A percentile compares a stretch with the other conserved stretches of the same genome.
These are phyloP conservation scores for Nakazawaea pomicola DNA, from an alignment of 805 yeast species.

Conservation along the genomic window DNA sequence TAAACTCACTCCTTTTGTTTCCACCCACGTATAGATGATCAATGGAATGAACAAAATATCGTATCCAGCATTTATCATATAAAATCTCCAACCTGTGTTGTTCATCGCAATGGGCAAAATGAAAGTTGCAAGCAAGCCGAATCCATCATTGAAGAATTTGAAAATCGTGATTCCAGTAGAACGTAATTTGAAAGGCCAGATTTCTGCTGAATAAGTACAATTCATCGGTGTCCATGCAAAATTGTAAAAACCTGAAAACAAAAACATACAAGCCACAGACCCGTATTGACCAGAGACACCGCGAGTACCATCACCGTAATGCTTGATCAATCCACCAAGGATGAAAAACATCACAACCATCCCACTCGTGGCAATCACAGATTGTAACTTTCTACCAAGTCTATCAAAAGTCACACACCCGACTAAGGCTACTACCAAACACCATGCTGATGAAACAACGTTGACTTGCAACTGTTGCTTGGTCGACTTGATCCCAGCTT, in stretches of 20 bases:
- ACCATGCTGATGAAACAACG: conserved; percentile 18
- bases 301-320: conserved; percentile 17
- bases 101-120: conserved; percentile 26
- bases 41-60: conserved; percentile 18
- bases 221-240: conserved; percentile 24
- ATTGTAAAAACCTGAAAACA: conserved; percentile 20
- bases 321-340: conserved; percentile 21
- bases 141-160: conserved; percentile 20
- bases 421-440: conserved; percentile 20
- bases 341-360: conserved; percentile 24
- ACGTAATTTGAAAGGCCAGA: conserved; percentile 20
- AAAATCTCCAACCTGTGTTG: conserved; percentile 20
- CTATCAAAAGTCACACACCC: conserved; percentile 22
- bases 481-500: conserved; percentile 21
- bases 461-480: conserved; percentile 24
- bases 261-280: conserved; percentile 20
- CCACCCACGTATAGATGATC: conserved; percentile 22
- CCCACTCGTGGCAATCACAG: conserved; percentile 18
- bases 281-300: conserved; percentile 20
- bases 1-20: conserved; percentile 22
- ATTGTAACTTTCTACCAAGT: conserved; percentile 20
- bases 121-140: conserved; percentile 22
- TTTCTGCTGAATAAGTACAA: conserved; percentile 23
- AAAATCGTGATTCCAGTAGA: conserved; percentile 24
- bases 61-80: conserved; percentile 22